Percentiles rank a stretch among this genome's conserved stretches.
These are phyloP conservation scores for Tulasnella sp. DNA, from an alignment of 768 basidiomycete genomes.

Conservation along the genomic window DNA sequence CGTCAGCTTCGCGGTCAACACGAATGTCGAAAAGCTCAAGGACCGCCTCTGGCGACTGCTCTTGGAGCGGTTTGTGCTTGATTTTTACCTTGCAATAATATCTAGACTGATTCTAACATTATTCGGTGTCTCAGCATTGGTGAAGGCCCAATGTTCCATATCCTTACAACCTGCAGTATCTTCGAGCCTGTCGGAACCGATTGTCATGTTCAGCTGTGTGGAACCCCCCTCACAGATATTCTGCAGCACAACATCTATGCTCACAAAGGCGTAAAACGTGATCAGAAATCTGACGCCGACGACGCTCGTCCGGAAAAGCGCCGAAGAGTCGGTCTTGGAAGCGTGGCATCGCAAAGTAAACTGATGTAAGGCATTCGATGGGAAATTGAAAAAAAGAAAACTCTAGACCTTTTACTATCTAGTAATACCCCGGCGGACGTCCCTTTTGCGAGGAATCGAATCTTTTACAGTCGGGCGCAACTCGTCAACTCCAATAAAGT, in stretches of 20 bases:
- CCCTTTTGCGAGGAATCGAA: slow-evolving; percentile 48
- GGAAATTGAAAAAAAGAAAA: not conserved
- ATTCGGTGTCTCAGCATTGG: slow-evolving; percentile 56
- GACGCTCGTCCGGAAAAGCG: not conserved
- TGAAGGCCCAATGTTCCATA: slow-evolving; percentile 66
- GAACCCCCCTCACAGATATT: slow-evolving; percentile 56
- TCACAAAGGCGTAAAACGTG: slow-evolving; percentile 1
- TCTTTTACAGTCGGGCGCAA: slow-evolving; percentile 64
- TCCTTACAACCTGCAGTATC: slow-evolving; percentile 68
- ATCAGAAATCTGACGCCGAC: not conserved
- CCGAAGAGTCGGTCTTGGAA: not conserved
- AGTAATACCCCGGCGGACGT: slow-evolving; percentile 48
- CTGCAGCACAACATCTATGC: not conserved
- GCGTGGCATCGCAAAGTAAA: not conserved
- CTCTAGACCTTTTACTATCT: slow-evolving; percentile 32
- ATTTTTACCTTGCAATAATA: not conserved
- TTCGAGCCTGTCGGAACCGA: slow-evolving; percentile 77
- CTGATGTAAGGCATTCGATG: not conserved
- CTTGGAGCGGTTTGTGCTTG: slow-evolving; percentile 51
- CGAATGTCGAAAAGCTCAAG: slow-evolving; percentile 59
- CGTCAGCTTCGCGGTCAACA: slow-evolving; percentile 65
- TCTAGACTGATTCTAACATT: not conserved
- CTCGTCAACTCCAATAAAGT: slow-evolving; percentile 49
- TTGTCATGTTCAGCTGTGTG: slow-evolving; percentile 79
- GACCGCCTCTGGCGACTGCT: slow-evolving; percentile 63